phyloP scores from a whole-genome alignment of 257 asterid species.

The Penstemon newberryi region DNA sequence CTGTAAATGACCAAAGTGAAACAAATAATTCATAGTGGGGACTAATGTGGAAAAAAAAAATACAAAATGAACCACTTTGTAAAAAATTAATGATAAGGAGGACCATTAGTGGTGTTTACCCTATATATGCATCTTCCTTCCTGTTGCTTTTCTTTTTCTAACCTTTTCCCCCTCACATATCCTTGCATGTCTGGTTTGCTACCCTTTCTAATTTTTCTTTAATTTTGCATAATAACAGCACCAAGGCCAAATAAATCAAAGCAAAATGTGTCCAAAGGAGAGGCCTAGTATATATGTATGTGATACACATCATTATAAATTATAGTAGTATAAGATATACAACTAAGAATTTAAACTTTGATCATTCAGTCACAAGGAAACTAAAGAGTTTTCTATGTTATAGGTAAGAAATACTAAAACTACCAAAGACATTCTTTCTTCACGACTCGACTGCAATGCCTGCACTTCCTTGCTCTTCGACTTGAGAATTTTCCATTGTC shows the following conservation, averaged over 20 bases:
- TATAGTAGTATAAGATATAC: constrained; percentile 46
- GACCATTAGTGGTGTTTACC: no score
- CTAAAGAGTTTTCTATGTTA: constrained; percentile 31
- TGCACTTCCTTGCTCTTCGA: constrained; percentile 29
- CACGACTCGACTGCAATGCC: constrained; percentile 43
- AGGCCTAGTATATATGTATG: constrained; percentile 19
- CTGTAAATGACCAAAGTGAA: no score
- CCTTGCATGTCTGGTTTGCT: no score
- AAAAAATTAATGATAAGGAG: no score
- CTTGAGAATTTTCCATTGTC: constrained; percentile 30
- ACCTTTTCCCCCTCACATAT: no score
- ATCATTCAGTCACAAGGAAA: constrained; percentile 24
- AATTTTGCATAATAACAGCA: no score
- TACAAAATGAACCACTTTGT: no score
- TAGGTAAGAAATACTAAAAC: constrained; percentile 30
- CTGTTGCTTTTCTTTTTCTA: no score
- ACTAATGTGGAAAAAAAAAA: no score
- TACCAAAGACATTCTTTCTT: constrained; percentile 25
- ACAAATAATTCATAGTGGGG: no score
- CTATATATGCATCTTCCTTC: no score
- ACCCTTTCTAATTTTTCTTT: no score
- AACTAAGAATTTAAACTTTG: constrained; percentile 36
- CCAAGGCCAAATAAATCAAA: neutral
- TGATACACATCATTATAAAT: constrained; percentile 40
- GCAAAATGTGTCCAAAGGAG: constrained; percentile 25